phyloP scores from a whole-genome alignment of 176 grass and related monocot genomes.

The Coix lacrymajobi region DNA sequence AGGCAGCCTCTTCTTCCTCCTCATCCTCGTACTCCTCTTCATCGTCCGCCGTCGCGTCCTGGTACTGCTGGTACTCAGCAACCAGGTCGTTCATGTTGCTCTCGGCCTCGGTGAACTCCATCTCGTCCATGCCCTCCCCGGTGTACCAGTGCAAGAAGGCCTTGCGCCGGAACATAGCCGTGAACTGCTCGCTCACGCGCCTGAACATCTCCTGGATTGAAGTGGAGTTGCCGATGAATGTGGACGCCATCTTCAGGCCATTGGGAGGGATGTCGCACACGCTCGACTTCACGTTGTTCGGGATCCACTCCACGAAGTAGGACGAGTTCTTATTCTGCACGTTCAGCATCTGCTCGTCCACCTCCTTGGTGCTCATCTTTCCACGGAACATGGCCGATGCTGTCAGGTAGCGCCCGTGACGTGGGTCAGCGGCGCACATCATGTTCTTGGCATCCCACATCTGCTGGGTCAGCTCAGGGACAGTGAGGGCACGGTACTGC shows the following conservation, averaged over 20 bases:
- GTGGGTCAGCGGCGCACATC: slow-evolving; percentile 92
- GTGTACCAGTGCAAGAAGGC: slow-evolving; percentile 98
- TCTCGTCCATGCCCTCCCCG: slow-evolving; percentile 96
- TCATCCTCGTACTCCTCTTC: slow-evolving; percentile 41
- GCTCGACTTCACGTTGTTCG: slow-evolving; percentile 91
- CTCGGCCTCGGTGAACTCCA: slow-evolving; percentile 86
- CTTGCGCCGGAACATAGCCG: slow-evolving; percentile 95
- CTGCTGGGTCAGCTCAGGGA: slow-evolving; percentile 86
- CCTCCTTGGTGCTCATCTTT: slow-evolving; percentile 99
- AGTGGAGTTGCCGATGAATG: slow-evolving; percentile 71
- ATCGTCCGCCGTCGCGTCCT: slow-evolving; percentile 51
- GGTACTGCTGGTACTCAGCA: slow-evolving; percentile 66
- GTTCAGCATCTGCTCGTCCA: slow-evolving; percentile 92
- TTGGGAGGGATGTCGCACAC: slow-evolving; percentile 85
- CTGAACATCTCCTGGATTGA: slow-evolving; percentile 84
- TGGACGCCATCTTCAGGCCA: slow-evolving; percentile 61
- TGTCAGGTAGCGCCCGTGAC: slow-evolving; percentile 78
- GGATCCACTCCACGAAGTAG: slow-evolving; percentile 94
- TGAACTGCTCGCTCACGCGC: slow-evolving; percentile 94
- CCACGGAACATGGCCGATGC: slow-evolving; percentile 94
- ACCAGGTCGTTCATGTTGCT: slow-evolving; percentile 83
- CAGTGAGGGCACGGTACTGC: slow-evolving; percentile 76
- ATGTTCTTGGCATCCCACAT: slow-evolving; percentile 99
- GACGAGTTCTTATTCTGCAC: slow-evolving; percentile 98
- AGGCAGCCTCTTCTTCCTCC: slow-evolving; percentile 46